A percentile compares a stretch with the other conserved stretches of the same genome.
Evolutionary conservation across 2,329 filamentous ascomycete species (phyloP).

Genomic region (Graphilbum sp.): DNA sequence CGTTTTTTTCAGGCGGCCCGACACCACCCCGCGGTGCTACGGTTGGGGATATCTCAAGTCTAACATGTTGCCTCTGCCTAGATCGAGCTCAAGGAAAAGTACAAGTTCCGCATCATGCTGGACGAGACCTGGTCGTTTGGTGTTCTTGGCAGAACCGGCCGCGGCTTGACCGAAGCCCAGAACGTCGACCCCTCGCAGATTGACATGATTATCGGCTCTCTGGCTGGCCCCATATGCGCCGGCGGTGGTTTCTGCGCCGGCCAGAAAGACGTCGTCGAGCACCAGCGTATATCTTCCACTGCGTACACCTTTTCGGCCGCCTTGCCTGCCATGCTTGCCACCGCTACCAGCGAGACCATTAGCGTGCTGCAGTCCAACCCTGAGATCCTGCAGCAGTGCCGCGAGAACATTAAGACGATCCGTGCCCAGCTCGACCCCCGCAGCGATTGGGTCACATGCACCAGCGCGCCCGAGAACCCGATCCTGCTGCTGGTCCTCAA

Average conservation of each 20-base stretch:
- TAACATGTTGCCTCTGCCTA: conserved; percentile 16
- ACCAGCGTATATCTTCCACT: conserved; percentile 83
- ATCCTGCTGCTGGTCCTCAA: conserved; percentile 74
- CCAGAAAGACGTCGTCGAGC: conserved; percentile 78
- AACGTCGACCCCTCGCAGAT: conserved; percentile 88
- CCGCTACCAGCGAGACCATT: conserved; percentile 87
- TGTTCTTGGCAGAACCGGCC: conserved; percentile 77
- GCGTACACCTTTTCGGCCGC: conserved; percentile 95
- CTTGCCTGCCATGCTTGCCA: conserved; percentile 80
- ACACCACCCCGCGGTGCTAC: no score
- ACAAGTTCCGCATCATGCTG: conserved; percentile 95
- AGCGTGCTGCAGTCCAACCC: conserved; percentile 74
- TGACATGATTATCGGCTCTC: conserved; percentile 92
- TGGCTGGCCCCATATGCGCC: conserved; percentile 77
- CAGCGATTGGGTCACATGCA: conserved; percentile 82
- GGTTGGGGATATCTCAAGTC: neutral
- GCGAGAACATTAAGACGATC: conserved; percentile 79
- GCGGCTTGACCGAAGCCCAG: conserved; percentile 87
- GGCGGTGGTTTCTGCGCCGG: conserved; percentile 95
- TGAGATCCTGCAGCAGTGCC: conserved; percentile 59
- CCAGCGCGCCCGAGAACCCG: conserved; percentile 70
- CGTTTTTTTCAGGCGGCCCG: no score
- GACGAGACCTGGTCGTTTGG: conserved; percentile 98
- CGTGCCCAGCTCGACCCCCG: conserved; percentile 75
- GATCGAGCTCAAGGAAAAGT: conserved; percentile 85